A percentile compares a stretch with the other conserved stretches of the same genome.
These are phyloP conservation scores for Mucor velutinosus DNA, from an alignment of 371 early-diverging fungal species.

Conservation along the genomic window DNA sequence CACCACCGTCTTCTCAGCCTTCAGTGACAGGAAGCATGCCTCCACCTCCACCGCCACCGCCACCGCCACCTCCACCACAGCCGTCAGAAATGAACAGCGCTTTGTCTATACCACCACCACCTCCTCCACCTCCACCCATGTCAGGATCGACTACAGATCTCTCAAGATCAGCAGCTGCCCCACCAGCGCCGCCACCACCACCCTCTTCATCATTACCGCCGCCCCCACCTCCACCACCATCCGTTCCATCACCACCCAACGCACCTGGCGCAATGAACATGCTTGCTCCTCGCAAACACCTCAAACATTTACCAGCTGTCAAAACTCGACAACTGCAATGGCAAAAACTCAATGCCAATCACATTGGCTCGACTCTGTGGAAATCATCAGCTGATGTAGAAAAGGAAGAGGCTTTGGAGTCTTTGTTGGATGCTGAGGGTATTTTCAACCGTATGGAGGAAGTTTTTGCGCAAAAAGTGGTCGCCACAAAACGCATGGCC, in stretches of 20 bases:
- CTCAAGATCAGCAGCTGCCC: conserved; percentile 19
- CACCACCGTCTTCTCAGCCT: conserved; percentile 32
- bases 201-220: conserved; percentile 43
- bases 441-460: conserved; percentile 74
- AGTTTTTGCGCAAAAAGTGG: conserved; percentile 74
- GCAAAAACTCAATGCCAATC: conserved; percentile 77
- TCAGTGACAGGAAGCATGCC: neutral
- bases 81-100: conserved; percentile 11
- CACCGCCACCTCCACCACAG: conserved; percentile 36
- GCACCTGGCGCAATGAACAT: conserved; percentile 4
- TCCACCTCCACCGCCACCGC: conserved; percentile 30
- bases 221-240: conserved; percentile 27
- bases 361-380: conserved; percentile 64
- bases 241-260: conserved; percentile 20
- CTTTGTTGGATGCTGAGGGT: conserved; percentile 54
- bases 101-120: conserved; percentile 33
- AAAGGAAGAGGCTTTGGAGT: conserved; percentile 50
- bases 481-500: conserved; percentile 35
- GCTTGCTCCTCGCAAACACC: conserved; percentile 52
- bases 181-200: conserved; percentile 23
- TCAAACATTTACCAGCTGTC: conserved; percentile 64
- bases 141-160: conserved; percentile 21
- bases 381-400: conserved; percentile 28
- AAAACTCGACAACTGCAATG: conserved; percentile 84
- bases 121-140: conserved; percentile 32